Evolutionary conservation across 2,329 filamentous ascomycete genomes (phyloP), one percentile per base, ranked within the genome.

Genomic region (Sporothrix sp.): DNA sequence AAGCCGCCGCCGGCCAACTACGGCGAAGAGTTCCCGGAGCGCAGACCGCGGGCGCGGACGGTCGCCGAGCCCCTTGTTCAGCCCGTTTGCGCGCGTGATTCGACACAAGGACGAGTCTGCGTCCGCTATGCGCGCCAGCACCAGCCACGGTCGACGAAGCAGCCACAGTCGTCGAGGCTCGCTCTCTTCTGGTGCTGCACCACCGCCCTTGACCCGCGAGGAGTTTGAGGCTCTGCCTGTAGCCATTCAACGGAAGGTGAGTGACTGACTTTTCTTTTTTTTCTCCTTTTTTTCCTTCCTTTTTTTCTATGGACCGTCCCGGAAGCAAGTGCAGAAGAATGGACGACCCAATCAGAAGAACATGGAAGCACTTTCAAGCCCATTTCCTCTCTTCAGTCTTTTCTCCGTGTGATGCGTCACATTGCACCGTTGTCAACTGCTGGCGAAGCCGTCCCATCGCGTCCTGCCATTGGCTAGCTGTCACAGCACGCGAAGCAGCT

Each of bases 161-260:
- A 54, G 50, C 32, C 28, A 45, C 42, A 49, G 53, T 43, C 54
- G 54, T 27, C 58, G 46, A 57, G 58, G 50, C n/a, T 56, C 58
- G 16, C 51, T 59, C 35, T 56, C 58, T 47, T 53, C 58, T 3
- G 58, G 56, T 3, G 20, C 33, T 2, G 52, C 54, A 11, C 56
- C 61, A 20, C 60, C 62, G 43, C 59, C 63, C 38, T 58, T 70
- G 54, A 68, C 71, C 2, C 64, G 67, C 43, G 71, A 74, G 54
- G 72, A 75, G 57, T 75, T 74, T 58, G 71, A 74, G 57, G 67
- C 70, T 35, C 62, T 76, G 50, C 72, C 73, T 8, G 56, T 71
- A 40, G 71, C 72, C n/a, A 70, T 75, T 20, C 68, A 71, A 56
- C 67, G 70, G 61, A 75, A 76, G 69, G 73, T 76, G 63, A 28